phyloP scores from a whole-genome alignment of 2,329 filamentous ascomycete species.

The Fusarium devonianum region DNA sequence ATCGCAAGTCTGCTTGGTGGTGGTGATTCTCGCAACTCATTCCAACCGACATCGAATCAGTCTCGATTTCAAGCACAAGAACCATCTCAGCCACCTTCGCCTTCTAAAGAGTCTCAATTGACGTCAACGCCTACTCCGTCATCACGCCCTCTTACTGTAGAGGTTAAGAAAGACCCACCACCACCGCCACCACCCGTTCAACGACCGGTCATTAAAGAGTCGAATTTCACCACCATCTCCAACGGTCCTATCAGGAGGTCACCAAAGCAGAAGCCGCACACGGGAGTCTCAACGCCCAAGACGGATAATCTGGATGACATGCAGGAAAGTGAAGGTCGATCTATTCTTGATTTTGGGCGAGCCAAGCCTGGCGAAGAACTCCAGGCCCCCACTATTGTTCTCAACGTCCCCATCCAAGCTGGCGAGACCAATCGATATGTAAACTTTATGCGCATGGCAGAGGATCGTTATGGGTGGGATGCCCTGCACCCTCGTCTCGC shows the following conservation, averaged over 20 bases:
- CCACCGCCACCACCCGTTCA: slow-evolving; percentile 45
- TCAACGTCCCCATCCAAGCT: slow-evolving; percentile 77
- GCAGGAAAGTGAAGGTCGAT: slow-evolving; percentile 56
- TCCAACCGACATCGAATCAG: slow-evolving; percentile 40
- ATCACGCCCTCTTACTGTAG: slow-evolving; percentile 42
- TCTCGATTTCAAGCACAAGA: slow-evolving; percentile 47
- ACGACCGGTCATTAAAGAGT: slow-evolving; percentile 48
- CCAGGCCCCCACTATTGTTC: slow-evolving; percentile 77
- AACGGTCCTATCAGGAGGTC: slow-evolving; percentile 55
- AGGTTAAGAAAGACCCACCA: slow-evolving; percentile 50
- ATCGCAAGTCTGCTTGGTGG: slow-evolving; percentile 82
- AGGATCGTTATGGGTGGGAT: slow-evolving; percentile 93
- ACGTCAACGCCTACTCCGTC: slow-evolving; percentile 47
- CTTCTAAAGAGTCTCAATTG: slow-evolving; percentile 48
- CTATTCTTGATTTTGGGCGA: slow-evolving; percentile 68
- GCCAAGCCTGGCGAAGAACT: slow-evolving; percentile 65
- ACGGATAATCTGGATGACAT: slow-evolving; percentile 59
- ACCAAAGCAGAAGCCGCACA: slow-evolving; percentile 56
- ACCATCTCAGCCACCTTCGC: slow-evolving; percentile 53
- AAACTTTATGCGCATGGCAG: slow-evolving; percentile 93
- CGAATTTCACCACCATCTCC: slow-evolving; percentile 52
- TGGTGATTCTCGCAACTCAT: slow-evolving; percentile 39
- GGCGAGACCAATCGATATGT: slow-evolving; percentile 89
- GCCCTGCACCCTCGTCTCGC: slow-evolving; percentile 91
- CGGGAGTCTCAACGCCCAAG: slow-evolving; percentile 55